A percentile compares a stretch with the other conserved stretches of the same genome.
Conservation (phyloP, 495 filamentous ascomycete species). For the Xylaria nigripes region DNA sequence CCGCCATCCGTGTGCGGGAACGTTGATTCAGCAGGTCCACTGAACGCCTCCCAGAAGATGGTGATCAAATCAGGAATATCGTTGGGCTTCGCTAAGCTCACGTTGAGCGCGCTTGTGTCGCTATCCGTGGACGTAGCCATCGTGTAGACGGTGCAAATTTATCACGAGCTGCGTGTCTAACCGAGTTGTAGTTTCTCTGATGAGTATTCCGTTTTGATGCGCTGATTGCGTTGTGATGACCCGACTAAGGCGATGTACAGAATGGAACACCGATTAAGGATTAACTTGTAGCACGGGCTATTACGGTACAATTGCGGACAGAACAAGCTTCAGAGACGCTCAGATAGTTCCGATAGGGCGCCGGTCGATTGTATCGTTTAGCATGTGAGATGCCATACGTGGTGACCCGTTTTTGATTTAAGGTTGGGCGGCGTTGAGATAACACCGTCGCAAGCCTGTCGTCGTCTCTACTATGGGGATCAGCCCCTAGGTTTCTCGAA, state of each 20-base stretch:
- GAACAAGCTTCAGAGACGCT: background rate
- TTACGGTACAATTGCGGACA: background rate
- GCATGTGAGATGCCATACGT: background rate
- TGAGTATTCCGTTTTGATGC: background rate
- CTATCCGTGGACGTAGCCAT: background rate
- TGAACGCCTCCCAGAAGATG: slow-evolving; percentile 26
- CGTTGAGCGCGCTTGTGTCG: slow-evolving; percentile 26
- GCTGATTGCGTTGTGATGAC: background rate
- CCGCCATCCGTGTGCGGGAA: slow-evolving; percentile 23
- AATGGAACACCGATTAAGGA: background rate
- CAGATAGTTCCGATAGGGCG: background rate
- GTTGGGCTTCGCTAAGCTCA: slow-evolving; percentile 24
- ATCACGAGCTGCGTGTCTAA: background rate
- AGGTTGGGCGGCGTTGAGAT: slow-evolving; percentile 3
- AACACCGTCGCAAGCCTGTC: background rate
- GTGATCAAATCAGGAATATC: slow-evolving; percentile 22
- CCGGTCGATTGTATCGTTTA: background rate
- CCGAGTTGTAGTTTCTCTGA: background rate
- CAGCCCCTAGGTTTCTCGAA: background rate
- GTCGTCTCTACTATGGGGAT: background rate
- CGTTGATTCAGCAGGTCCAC: slow-evolving; percentile 18
- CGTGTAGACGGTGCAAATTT: background rate
- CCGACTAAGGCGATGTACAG: background rate
- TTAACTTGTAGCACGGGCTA: too few species aligned
- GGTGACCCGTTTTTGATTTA: background rate